Conservation (phyloP, 148 eudicot species). For the Fagopyrum homotropicum region DNA sequence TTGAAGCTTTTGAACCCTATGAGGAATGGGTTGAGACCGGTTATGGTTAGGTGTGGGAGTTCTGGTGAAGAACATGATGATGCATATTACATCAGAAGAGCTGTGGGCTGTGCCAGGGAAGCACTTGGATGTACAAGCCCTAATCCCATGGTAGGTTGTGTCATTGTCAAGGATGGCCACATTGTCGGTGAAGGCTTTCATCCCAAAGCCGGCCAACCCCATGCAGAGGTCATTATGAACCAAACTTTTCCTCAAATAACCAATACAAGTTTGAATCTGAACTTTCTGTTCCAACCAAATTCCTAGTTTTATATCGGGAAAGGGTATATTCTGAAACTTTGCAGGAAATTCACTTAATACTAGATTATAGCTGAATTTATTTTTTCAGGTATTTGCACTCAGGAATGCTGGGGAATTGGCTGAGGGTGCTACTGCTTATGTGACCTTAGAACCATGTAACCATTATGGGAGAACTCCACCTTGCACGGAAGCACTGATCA, state of each 20-base stretch:
- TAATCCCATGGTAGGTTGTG: conserved; percentile 98
- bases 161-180: conserved; percentile 73
- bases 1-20: conserved; percentile 19
- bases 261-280: not conserved
- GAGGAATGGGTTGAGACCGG: conserved; percentile 16
- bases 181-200: conserved; percentile 97
- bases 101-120: conserved; percentile 69
- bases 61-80: conserved; percentile 29
- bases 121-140: conserved; percentile 87
- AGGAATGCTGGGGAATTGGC: conserved; percentile 89
- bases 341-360: not conserved
- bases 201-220: conserved; percentile 96
- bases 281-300: not conserved
- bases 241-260: not conserved
- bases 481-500: conserved; percentile 80
- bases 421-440: conserved; percentile 88
- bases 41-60: conserved; percentile 28
- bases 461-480: conserved; percentile 96
- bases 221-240: conserved; percentile 68
- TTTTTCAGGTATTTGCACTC: conserved; percentile 82
- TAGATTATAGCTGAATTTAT: not conserved
- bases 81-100: conserved; percentile 74
- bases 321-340: not conserved
- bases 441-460: conserved; percentile 95
- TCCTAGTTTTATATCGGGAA: not conserved